Evolutionary conservation across 805 yeast species (phyloP).

Genomic region (Ogataea thermomethanolica): DNA sequence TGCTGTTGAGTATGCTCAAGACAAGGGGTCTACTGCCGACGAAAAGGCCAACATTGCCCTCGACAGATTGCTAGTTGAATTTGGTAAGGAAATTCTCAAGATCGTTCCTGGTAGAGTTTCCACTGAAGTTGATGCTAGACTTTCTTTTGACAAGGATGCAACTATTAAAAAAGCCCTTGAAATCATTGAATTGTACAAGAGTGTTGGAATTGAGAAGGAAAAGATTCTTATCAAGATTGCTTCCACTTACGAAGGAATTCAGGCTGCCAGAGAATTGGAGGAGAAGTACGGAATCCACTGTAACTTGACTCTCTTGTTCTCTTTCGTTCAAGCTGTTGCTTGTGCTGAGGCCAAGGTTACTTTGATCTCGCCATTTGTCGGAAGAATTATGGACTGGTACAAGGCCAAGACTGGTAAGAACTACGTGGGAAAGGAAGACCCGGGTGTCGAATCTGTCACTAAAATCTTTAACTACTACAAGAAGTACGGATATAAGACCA

Average conservation of each 20-base stretch:
- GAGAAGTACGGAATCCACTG: conserved; percentile 85
- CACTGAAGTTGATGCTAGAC: conserved; percentile 98
- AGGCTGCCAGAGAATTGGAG: conserved; percentile 96
- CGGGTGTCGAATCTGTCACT: conserved; percentile 93
- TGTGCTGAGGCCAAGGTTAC: conserved; percentile 97
- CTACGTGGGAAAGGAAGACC: conserved; percentile 78
- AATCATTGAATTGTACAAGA: conserved; percentile 82
- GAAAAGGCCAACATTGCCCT: conserved; percentile 79
- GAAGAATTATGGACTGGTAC: conserved; percentile 98
- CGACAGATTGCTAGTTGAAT: conserved; percentile 91
- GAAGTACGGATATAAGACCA: conserved; percentile 93
- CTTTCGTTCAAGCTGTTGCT: conserved; percentile 97
- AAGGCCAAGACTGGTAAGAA: conserved; percentile 89
- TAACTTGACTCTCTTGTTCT: conserved; percentile 92
- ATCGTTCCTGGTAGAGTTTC: conserved; percentile 99
- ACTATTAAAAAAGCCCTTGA: conserved; percentile 92
- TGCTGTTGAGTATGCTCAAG: conserved; percentile 84
- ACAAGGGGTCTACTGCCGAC: conserved; percentile 52
- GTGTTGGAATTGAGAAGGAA: conserved; percentile 81
- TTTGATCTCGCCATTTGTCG: conserved; percentile 97
- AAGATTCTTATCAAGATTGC: conserved; percentile 95
- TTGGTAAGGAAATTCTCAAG: conserved; percentile 87
- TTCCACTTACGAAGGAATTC: conserved; percentile 99
- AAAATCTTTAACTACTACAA: conserved; percentile 94
- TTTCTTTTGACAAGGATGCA: conserved; percentile 92